Evolutionary conservation across 129 eudicot genomes (phyloP).

Genomic region (Escallonia rubra): DNA sequence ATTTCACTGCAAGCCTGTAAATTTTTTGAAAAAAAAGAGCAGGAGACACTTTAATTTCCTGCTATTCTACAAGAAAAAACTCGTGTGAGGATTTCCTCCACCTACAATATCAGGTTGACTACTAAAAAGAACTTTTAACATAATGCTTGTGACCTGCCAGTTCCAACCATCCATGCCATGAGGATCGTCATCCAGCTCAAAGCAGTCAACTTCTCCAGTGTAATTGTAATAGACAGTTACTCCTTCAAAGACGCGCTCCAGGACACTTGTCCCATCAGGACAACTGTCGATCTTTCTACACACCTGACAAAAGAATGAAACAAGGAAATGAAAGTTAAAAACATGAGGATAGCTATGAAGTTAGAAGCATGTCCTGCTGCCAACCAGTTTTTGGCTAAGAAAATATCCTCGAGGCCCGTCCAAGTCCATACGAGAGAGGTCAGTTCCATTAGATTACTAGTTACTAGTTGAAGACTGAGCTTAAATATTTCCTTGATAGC

Average conservation of each 20-base stretch:
- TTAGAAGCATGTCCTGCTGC: not conserved
- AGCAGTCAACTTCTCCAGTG: conserved; percentile 67
- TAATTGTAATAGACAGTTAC: conserved; percentile 75
- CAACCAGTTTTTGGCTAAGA: no score
- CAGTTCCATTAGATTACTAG: no score
- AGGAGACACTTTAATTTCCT: not conserved
- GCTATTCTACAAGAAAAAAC: not conserved
- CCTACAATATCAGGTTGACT: not conserved
- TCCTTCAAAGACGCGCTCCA: conserved; percentile 69
- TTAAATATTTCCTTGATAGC: no score
- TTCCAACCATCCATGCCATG: conserved; percentile 94
- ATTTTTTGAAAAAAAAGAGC: conserved; percentile 3
- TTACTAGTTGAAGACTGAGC: no score
- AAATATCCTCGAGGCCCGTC: no score
- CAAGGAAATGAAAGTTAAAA: not conserved
- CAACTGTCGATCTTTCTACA: conserved; percentile 61
- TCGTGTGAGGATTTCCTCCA: not conserved
- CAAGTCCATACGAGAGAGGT: no score
- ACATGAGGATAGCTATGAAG: not conserved
- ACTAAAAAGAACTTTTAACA: no score
- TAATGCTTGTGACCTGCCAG: conserved; percentile 63
- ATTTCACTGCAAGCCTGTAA: conserved; percentile 93
- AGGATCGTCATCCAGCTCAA: conserved; percentile 79
- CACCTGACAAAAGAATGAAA: conserved; percentile 35
- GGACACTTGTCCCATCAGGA: conserved; percentile 49